A percentile compares a stretch with the other conserved stretches of the same genome.
phyloP scores from a whole-genome alignment of 1,284 basidiomycete species.

The Cryptococcus sp. region DNA sequence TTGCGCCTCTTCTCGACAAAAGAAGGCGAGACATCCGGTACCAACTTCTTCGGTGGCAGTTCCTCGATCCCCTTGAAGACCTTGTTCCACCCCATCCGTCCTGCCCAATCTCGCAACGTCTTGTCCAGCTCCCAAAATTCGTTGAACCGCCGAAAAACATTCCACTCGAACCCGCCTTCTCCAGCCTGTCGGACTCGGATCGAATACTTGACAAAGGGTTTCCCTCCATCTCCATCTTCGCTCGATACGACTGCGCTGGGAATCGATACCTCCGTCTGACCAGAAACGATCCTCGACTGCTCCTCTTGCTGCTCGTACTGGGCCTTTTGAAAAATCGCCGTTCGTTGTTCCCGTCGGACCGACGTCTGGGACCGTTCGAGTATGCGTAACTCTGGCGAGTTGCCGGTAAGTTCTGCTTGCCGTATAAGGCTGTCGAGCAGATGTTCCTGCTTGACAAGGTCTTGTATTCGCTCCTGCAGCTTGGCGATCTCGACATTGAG shows the following conservation, averaged over 20 bases:
- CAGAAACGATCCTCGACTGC: conserved; percentile 72
- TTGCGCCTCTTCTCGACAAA: conserved; percentile 75
- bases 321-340: conserved; percentile 77
- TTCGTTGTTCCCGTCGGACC: conserved; percentile 73
- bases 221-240: conserved; percentile 65
- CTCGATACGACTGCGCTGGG: conserved; percentile 64
- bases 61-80: conserved; percentile 61
- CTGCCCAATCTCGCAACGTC: conserved; percentile 53
- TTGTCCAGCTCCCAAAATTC: conserved; percentile 88
- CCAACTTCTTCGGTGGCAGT: conserved; percentile 85
- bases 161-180: conserved; percentile 74
- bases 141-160: conserved; percentile 84
- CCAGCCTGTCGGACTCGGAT: conserved; percentile 82
- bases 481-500: conserved; percentile 74
- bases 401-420: conserved; percentile 90
- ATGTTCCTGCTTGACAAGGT: conserved; percentile 69
- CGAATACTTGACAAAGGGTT: conserved; percentile 85
- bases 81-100: conserved; percentile 4
- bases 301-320: conserved; percentile 88
- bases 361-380: conserved; percentile 73
- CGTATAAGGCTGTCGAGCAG: conserved; percentile 81
- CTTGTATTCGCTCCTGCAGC: conserved; percentile 65
- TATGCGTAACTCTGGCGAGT: conserved; percentile 74
- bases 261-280: conserved; percentile 70
- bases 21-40: conserved; percentile 64